Base-by-base conservation (phyloP, 441 rosid species). In the Manihot esculenta region DNA sequence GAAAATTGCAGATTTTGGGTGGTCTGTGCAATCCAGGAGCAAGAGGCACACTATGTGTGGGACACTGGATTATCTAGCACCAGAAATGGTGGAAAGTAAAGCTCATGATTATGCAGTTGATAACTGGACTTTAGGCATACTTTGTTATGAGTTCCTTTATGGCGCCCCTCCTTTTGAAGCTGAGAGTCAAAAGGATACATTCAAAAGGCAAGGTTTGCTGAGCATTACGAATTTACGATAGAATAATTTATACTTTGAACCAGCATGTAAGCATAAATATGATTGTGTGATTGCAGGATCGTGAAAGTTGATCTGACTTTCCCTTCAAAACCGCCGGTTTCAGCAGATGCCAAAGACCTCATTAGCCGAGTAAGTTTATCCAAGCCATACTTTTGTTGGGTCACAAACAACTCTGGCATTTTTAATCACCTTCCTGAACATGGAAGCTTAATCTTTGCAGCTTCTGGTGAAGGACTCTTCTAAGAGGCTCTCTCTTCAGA, bases 41-140 rank as follows among this genome's bases (percentile, higher is more conserved):
- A 95, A 92, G 83, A 89, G 99, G 63, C 87, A 70, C 78, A 95
- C 98, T 18, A 88, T 92, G 98, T 95, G 99, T 75, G 99, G 99
- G 56, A 92, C 99, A 6, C 74, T 95, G 74, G 99, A 95, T 73
- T 92, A 95, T 66, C 84, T 95, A 47, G 98, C 99, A 54, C 99
- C 98, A 21, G 98, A 95, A 81, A 89, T 92, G 96, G 98, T 95
- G 24, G 98, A 95, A 78, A 87, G 87, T 20, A 89, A 80, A 83
- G 94, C 89, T 72, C 96, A 92, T 59, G 99, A 91, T 76, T 81
- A 87, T 65, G 93, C 96, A 12, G 98, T 95, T 64, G 98, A 95
- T 84, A 95, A 95, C 80, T 95, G 98, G 98, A 92, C 98, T 55
- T 76, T 92, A 76, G 96, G 99, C 13, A 73, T 92, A 21, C 87